A percentile compares a stretch with the other conserved stretches of the same genome.
These are phyloP conservation scores for Physcomitrellopsis africana DNA, from an alignment of 225 moss, liverwort and hornwort genomes.

Conservation along the genomic window DNA sequence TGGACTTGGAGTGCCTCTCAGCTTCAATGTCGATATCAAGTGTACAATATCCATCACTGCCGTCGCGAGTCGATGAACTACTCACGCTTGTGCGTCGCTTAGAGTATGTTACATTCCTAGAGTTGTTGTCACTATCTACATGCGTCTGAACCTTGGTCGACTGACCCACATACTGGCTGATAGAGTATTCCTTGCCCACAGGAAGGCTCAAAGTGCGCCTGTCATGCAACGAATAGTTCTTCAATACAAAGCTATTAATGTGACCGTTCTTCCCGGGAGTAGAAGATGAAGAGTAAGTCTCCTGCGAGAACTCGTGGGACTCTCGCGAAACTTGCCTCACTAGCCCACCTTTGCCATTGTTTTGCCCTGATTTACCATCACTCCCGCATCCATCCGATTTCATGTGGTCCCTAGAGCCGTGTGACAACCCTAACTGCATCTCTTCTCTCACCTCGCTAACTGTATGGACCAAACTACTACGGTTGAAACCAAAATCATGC, in stretches of 20 bases:
- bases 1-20: conserved; percentile 53
- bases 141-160: conserved; percentile 40
- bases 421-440: conserved; percentile 52
- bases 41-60: conserved; percentile 10
- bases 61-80: conserved; percentile 33
- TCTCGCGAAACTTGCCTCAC: conserved; percentile 64
- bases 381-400: conserved; percentile 30
- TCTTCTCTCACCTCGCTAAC: conserved; percentile 58
- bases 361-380: conserved; percentile 27
- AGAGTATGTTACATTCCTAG: conserved; percentile 44
- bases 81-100: conserved; percentile 41
- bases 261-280: conserved; percentile 44
- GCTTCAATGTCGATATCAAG: conserved; percentile 48
- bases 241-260: conserved; percentile 52
- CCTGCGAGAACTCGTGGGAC: conserved; percentile 61
- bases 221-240: conserved; percentile 60
- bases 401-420: conserved; percentile 13
- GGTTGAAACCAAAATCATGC: conserved; percentile 48
- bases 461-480: conserved; percentile 41
- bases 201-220: conserved; percentile 65
- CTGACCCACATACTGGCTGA: conserved; percentile 42
- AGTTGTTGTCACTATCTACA: conserved; percentile 21
- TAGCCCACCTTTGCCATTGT: conserved; percentile 27
- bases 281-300: conserved; percentile 35
- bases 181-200: conserved; percentile 35